Base-by-base conservation (phyloP, 2,329 filamentous ascomycete species). In the Claviceps africana region DNA sequence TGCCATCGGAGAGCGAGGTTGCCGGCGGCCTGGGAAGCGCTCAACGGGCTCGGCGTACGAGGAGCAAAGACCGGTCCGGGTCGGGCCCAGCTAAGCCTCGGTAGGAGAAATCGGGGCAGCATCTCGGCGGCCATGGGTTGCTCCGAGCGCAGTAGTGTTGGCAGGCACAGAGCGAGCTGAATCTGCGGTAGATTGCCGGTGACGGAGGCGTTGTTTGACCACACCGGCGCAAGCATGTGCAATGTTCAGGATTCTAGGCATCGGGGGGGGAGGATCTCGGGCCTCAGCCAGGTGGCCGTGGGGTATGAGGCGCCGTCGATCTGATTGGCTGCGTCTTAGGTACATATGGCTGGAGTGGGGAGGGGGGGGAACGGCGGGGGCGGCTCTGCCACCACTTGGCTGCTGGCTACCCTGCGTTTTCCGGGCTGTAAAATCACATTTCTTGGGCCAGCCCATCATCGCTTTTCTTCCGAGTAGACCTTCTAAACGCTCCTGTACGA, bases 31-130 rank as follows among this genome's bases (percentile, higher is more conserved):
- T 53, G 56, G 50, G 52, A 45, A 43, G 57, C 55, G 46, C 56
- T 54, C 17, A 59, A 56, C 21, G 59, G 59, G 43, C 52, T 57
- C 19, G 58, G 55, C 28, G 50, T 56, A 28, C 54, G 59, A 50
- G 58, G 63, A 45, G 56, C 59, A 51, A 59, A 59, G 48, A 51
- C 58, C 53, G 56, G 65, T 58, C 63, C 61, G n/a, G n/a, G n/a
- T n/a, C n/a, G n/a, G 56, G 53, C 59, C 77, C 77, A 80, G 67
- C 77, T 81, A 21, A 80, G 65, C 22, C 72, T 71, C 3, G 77
- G 77, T 17, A 79, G 72, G 13, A 80, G 67, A 55, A 79, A 80
- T 31, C 71, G 68, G 19, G 77, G 77, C 10, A 79, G 60, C 39
- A 70, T 64, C 53, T 73, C 71, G 2, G 64, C 61, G 10, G 68